Conservation (phyloP, 225 moss, liverwort and hornwort genomes). For the Takakia lepidozioides region DNA sequence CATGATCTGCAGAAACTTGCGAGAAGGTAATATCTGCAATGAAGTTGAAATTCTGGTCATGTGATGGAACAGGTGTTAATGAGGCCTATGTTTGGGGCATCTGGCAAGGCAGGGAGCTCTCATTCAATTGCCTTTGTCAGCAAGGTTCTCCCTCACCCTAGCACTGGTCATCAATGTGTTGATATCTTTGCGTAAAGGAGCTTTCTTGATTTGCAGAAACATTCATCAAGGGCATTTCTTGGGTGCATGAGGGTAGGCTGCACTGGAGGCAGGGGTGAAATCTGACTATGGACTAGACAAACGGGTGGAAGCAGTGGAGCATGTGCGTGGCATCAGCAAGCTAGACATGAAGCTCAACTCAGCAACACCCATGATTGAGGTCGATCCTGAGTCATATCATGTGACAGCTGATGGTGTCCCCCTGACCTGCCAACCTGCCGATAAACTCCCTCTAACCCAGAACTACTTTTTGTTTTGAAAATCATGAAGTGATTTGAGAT, state of each 20-base stretch:
- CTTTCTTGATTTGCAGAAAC: background rate
- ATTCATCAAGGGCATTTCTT: slow-evolving; percentile 1
- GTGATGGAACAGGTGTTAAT: slow-evolving; percentile 46
- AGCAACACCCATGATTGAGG: slow-evolving; percentile 48
- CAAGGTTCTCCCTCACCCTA: too few species aligned
- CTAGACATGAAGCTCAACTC: slow-evolving; percentile 84
- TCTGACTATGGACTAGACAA: slow-evolving; percentile 47
- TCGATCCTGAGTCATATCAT: slow-evolving; percentile 74
- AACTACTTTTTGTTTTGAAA: slow-evolving; percentile 73
- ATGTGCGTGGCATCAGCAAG: slow-evolving; percentile 59
- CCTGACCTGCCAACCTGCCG: slow-evolving; percentile 53
- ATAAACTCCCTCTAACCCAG: slow-evolving; percentile 61
- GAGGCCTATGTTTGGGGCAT: slow-evolving; percentile 86
- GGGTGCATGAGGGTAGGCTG: slow-evolving; percentile 28
- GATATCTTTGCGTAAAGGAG: background rate
- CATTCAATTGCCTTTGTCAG: slow-evolving; percentile 83
- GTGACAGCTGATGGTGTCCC: slow-evolving; percentile 69
- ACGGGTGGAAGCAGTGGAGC: slow-evolving; percentile 64
- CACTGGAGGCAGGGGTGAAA: slow-evolving; percentile 40
- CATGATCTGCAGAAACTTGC: too few species aligned
- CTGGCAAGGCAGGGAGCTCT: slow-evolving; percentile 68
- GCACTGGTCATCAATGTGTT: background rate
- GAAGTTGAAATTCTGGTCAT: background rate
- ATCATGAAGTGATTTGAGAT: too few species aligned
- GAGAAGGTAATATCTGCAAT: background rate